Evolutionary conservation across 2,329 filamentous ascomycete species (phyloP).

Genomic region (Saccharata proteae): DNA sequence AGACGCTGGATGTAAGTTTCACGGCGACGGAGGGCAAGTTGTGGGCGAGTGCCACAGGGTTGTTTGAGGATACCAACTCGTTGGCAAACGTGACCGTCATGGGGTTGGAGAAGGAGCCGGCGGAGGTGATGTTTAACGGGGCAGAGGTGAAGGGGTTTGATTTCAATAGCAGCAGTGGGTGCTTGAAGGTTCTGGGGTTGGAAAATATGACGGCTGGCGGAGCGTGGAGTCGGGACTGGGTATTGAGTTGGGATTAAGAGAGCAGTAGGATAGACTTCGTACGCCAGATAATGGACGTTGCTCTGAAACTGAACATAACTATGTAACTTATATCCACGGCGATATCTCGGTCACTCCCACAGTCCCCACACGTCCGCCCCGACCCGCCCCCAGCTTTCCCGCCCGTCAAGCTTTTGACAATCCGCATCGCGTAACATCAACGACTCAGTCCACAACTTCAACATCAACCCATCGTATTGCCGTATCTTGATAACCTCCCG

Average conservation of each 20-base stretch:
- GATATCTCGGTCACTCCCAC: too few relatives aligned
- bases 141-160: conserved; percentile 19
- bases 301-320: too few relatives aligned
- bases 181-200: conserved; percentile 41
- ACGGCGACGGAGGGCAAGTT: conserved; percentile 32
- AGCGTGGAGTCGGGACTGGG: conserved; percentile 49
- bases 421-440: too few relatives aligned
- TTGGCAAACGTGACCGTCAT: conserved; percentile 53
- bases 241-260: conserved; percentile 37
- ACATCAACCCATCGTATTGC: too few relatives aligned
- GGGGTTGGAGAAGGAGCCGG: conserved; percentile 35
- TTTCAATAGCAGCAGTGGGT: conserved; percentile 36
- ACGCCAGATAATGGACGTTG: too few relatives aligned
- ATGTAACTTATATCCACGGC: too few relatives aligned
- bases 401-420: too few relatives aligned
- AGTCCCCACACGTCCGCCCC: too few relatives aligned
- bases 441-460: too few relatives aligned
- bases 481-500: too few relatives aligned
- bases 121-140: conserved; percentile 30
- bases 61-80: conserved; percentile 43
- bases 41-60: conserved; percentile 37
- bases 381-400: too few relatives aligned
- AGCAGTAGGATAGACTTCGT: too few relatives aligned
- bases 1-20: conserved; percentile 44
- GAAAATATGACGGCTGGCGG: conserved; percentile 37